Evolutionary conservation across 306 rosid genomes (phyloP).

Genomic region (Clitoria ternatea): DNA sequence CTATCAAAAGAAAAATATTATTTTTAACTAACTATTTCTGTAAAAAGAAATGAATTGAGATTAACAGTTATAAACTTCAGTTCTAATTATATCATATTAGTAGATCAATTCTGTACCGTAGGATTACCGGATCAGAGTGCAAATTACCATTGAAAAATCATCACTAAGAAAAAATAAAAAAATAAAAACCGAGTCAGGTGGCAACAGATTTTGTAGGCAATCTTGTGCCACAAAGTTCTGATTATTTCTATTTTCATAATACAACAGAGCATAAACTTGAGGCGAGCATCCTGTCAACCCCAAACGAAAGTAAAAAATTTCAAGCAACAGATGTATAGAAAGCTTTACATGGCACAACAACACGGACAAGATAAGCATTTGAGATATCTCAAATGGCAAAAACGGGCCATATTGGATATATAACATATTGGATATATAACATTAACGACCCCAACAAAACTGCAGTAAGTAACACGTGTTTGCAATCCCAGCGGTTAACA

Average conservation of each 20-base stretch:
- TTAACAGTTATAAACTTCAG: background rate
- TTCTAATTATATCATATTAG: background rate
- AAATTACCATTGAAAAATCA: constrained; percentile 21
- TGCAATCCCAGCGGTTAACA: constrained; percentile 21
- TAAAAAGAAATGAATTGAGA: background rate
- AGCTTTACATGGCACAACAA: constrained; percentile 45
- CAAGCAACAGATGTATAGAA: constrained; percentile 29
- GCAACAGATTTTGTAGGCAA: constrained; percentile 32
- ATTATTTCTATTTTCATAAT: constrained; percentile 51
- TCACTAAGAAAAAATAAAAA: background rate
- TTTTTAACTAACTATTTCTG: background rate
- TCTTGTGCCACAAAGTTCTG: constrained; percentile 32
- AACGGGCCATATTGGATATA: constrained; percentile 23
- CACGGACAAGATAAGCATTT: constrained; percentile 31
- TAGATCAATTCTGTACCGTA: background rate
- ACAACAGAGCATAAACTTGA: constrained; percentile 37
- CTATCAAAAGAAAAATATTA: background rate
- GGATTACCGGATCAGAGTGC: constrained; percentile 13
- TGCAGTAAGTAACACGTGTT: constrained; percentile 37
- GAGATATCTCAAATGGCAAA: constrained; percentile 26
- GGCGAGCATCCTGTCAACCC: constrained; percentile 34
- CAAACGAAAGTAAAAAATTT: constrained; percentile 11
- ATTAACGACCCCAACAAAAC: constrained; percentile 37
- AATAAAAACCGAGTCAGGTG: constrained; percentile 21
- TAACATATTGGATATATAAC: constrained; percentile 23